Conservation (phyloP, 2,329 filamentous ascomycete species). For the Fusarium poae region DNA sequence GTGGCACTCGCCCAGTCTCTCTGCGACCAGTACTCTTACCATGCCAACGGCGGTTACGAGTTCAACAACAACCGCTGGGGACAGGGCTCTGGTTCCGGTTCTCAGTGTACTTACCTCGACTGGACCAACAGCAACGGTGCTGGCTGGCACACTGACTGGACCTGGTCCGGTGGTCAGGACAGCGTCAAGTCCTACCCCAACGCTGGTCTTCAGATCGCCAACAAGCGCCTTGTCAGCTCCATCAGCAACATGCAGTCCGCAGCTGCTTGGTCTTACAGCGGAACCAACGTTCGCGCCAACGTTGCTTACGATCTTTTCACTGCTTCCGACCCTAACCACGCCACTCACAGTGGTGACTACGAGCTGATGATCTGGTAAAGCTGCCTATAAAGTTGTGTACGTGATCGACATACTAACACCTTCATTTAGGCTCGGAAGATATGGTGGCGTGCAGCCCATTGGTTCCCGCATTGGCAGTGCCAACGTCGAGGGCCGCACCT, state of each 20-base stretch:
- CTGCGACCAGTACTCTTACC: conserved; percentile 26
- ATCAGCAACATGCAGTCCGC: conserved; percentile 30
- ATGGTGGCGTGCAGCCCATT: conserved; percentile 17
- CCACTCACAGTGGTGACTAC: conserved; percentile 17
- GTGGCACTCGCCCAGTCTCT: conserved; percentile 18
- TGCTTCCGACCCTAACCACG: conserved; percentile 17
- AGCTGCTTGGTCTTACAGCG: conserved; percentile 25
- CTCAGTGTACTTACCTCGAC: conserved; percentile 25
- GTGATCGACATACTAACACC: background rate
- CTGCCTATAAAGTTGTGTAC: too few species aligned
- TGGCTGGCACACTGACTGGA: conserved; percentile 24
- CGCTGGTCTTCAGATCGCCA: conserved; percentile 12
- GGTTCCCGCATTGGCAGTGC: conserved; percentile 11
- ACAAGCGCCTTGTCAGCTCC: conserved; percentile 15
- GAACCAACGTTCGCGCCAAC: conserved; percentile 20
- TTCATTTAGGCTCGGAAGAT: conserved; percentile 7
- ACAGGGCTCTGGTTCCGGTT: conserved; percentile 13
- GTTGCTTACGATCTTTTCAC: conserved; percentile 30
- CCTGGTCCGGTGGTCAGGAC: conserved; percentile 19
- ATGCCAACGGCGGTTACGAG: conserved; percentile 20
- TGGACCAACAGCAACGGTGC: conserved; percentile 29
- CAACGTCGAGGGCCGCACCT: conserved; percentile 17
- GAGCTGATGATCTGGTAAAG: conserved; percentile 27
- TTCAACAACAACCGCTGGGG: conserved; percentile 34
- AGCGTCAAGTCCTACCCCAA: conserved; percentile 24